Evolutionary conservation across 495 filamentous ascomycete genomes (phyloP).

Genomic region (Glutinoglossum americanum): DNA sequence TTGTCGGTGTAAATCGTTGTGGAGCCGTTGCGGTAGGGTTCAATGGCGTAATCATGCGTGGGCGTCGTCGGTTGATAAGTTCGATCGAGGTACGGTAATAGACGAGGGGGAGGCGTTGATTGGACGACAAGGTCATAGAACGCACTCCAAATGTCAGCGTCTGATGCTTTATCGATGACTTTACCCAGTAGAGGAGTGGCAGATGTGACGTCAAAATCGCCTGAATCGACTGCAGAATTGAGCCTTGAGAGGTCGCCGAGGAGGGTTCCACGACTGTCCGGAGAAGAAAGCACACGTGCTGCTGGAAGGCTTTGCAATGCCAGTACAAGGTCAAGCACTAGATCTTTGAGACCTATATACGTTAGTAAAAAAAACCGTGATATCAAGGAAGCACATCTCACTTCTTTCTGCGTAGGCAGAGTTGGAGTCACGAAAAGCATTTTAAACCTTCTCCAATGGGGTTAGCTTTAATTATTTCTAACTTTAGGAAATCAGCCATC

Average conservation of each 20-base stretch:
- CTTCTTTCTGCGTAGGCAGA: too few species aligned
- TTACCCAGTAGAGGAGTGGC: not conserved
- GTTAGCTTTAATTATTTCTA: too few species aligned
- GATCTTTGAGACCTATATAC: not conserved
- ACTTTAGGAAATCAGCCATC: too few species aligned
- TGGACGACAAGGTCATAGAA: not conserved
- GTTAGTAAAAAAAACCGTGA: not conserved
- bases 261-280: not conserved
- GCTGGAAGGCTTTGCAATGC: not conserved
- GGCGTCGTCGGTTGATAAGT: too few species aligned
- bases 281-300: not conserved
- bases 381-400: too few species aligned
- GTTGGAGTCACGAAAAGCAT: too few species aligned
- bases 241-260: not conserved
- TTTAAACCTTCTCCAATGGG: too few species aligned
- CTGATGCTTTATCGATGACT: not conserved
- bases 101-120: not conserved
- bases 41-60: too few species aligned
- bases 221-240: not conserved
- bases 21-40: too few species aligned
- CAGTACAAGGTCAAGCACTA: not conserved
- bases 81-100: not conserved
- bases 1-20: too few species aligned
- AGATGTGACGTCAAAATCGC: not conserved
- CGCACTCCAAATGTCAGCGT: conserved; percentile 1